Evolutionary conservation across 176 grass and related monocot species (phyloP).

Genomic region (Alopecurus myosuroides): DNA sequence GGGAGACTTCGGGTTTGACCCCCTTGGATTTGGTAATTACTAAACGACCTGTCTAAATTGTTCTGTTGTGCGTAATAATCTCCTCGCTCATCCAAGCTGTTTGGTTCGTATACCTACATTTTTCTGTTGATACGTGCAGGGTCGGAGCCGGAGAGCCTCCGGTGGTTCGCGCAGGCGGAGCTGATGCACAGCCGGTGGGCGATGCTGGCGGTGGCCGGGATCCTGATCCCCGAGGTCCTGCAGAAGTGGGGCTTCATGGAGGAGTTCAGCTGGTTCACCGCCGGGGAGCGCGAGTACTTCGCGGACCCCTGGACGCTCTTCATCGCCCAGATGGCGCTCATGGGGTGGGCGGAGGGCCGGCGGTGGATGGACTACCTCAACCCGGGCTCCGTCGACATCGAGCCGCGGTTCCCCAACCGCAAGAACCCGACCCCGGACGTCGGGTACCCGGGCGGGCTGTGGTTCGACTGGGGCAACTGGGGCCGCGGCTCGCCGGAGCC

Average conservation of each 20-base stretch:
- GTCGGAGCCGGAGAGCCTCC: conserved; percentile 64
- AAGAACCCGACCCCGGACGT: conserved; percentile 75
- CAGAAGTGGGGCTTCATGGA: conserved; percentile 61
- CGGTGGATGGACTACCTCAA: conserved; percentile 74
- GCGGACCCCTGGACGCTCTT: conserved; percentile 73
- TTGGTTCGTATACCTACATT: background rate
- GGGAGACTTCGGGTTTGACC: conserved; percentile 85
- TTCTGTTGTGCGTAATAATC: background rate
- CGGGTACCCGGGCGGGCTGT: conserved; percentile 77
- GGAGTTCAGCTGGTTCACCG: conserved; percentile 62
- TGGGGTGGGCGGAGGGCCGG: conserved; percentile 91
- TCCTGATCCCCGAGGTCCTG: conserved; percentile 65
- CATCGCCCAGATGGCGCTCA: conserved; percentile 70
- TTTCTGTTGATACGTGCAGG: conserved; percentile 17
- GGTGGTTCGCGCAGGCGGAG: conserved; percentile 84
- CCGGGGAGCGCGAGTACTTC: conserved; percentile 75
- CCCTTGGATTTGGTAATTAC: conserved; percentile 73
- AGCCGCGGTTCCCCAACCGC: conserved; percentile 56
- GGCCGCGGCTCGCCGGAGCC: conserved; percentile 84
- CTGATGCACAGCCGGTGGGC: conserved; percentile 92
- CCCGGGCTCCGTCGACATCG: conserved; percentile 71
- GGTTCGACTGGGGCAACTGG: conserved; percentile 93
- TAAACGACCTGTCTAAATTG: no score
- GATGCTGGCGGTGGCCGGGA: conserved; percentile 71
- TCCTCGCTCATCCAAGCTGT: background rate